A percentile compares a stretch with the other conserved stretches of the same genome.
Evolutionary conservation across 768 basidiomycete genomes (phyloP).

Genomic region (Strobilomyces echinocephalus): DNA sequence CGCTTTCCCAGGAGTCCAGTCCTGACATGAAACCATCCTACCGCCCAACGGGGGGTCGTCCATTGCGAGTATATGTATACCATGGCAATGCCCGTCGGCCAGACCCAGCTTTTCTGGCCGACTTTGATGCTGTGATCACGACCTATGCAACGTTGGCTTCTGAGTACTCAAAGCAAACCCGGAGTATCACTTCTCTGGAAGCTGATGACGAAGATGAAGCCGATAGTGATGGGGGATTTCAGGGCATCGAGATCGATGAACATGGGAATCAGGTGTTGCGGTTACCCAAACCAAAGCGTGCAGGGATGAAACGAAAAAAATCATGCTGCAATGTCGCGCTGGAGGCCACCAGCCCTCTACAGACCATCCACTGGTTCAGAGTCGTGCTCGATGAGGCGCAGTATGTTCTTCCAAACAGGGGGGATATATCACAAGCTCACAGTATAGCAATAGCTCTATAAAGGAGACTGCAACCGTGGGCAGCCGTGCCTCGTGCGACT

Average conservation of each 20-base stretch:
- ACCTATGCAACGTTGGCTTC: slow-evolving; percentile 94
- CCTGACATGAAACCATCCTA: slow-evolving; percentile 24
- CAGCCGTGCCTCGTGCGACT: slow-evolving; percentile 91
- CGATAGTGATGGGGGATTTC: slow-evolving; percentile 59
- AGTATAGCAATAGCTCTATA: slow-evolving; percentile 63
- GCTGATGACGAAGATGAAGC: slow-evolving; percentile 66
- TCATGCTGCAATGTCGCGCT: slow-evolving; percentile 35
- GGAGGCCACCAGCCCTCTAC: slow-evolving; percentile 73
- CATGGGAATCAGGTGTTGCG: slow-evolving; percentile 58
- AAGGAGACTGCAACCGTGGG: slow-evolving; percentile 95
- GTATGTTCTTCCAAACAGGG: slow-evolving; percentile 47
- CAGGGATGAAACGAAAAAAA: slow-evolving; percentile 64
- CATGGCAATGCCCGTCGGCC: slow-evolving; percentile 87
- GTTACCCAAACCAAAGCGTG: slow-evolving; percentile 62
- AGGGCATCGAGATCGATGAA: slow-evolving; percentile 62
- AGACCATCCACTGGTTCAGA: slow-evolving; percentile 94
- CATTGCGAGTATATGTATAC: slow-evolving; percentile 88
- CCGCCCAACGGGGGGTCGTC: slow-evolving; percentile 43
- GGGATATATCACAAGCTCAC: background rate
- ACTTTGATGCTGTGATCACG: slow-evolving; percentile 97
- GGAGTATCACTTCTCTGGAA: slow-evolving; percentile 53
- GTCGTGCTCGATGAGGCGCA: slow-evolving; percentile 93
- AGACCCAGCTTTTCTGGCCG: slow-evolving; percentile 81
- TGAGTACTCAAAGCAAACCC: slow-evolving; percentile 87
- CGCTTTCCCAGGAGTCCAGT: slow-evolving; percentile 23